These are phyloP conservation scores for Geotrichum aggregatum DNA, from an alignment of 1,139 yeast species.

Conservation along the genomic window DNA sequence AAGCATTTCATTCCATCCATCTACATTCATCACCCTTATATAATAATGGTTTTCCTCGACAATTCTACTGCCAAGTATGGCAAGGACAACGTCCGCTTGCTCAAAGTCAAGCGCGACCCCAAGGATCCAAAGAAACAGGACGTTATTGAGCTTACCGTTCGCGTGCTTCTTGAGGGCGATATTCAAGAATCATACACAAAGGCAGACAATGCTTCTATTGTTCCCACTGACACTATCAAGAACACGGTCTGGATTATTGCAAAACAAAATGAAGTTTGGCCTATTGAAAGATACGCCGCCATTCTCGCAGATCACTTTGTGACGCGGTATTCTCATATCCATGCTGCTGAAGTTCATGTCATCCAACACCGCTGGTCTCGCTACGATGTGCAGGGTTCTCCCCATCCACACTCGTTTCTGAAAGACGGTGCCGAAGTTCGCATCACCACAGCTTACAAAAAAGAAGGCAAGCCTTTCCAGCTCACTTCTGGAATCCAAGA, in stretches of 20 bases:
- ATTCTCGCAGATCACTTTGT: constrained; percentile 78
- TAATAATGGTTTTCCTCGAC: not conserved
- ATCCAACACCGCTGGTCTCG: constrained; percentile 76
- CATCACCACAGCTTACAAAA: constrained; percentile 50
- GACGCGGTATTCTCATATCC: constrained; percentile 67
- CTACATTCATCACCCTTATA: not conserved
- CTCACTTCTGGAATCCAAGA: constrained; percentile 73
- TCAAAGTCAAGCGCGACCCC: constrained; percentile 78
- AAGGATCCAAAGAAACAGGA: constrained; percentile 67
- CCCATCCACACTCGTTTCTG: constrained; percentile 77
- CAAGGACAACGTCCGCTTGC: constrained; percentile 84
- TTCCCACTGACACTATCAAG: constrained; percentile 91
- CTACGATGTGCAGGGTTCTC: constrained; percentile 64
- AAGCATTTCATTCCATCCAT: not conserved
- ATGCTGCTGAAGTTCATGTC: constrained; percentile 63
- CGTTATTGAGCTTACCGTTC: constrained; percentile 78
- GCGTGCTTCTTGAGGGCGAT: constrained; percentile 67
- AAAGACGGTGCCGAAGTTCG: constrained; percentile 83
- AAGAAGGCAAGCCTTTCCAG: constrained; percentile 45
- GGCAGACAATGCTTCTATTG: constrained; percentile 83
- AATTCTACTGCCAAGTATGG: constrained; percentile 53
- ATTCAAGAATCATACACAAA: constrained; percentile 76
- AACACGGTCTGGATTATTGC: constrained; percentile 82
- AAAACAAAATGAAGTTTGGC: constrained; percentile 72
- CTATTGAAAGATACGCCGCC: constrained; percentile 85